phyloP scores from a whole-genome alignment of 2,329 filamentous ascomycete species.

The Talaromyces pinophilus region DNA sequence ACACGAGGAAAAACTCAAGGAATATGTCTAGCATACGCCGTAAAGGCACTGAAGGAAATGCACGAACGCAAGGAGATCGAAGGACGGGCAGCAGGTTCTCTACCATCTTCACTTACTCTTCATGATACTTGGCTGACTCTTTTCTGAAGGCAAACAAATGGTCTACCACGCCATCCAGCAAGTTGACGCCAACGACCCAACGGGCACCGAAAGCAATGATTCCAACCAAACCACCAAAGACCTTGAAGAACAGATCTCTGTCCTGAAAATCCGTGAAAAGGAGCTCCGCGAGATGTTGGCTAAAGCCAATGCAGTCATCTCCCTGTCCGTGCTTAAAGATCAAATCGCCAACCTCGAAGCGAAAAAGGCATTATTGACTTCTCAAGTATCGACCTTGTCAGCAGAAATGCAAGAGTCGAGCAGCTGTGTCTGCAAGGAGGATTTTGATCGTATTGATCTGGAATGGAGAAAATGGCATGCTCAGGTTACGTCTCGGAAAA shows the following conservation, averaged over 20 bases:
- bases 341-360: conserved; percentile 47
- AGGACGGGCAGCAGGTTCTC: conserved; percentile 55
- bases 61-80: conserved; percentile 62
- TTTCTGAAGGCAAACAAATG: conserved; percentile 59
- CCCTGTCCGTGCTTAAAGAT: conserved; percentile 53
- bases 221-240: conserved; percentile 49
- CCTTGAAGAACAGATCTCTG: conserved; percentile 49
- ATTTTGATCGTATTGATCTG: conserved; percentile 49
- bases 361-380: conserved; percentile 47
- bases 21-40: conserved; percentile 51
- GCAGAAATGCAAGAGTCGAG: background rate
- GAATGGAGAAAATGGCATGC: conserved; percentile 51
- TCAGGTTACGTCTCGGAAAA: conserved; percentile 46
- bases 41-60: conserved; percentile 64
- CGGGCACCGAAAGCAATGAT: conserved; percentile 53
- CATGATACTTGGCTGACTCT: background rate
- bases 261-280: conserved; percentile 51
- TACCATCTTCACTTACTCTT: background rate
- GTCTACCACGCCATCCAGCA: conserved; percentile 62
- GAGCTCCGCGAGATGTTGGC: conserved; percentile 51
- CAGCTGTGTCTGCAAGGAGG: conserved; percentile 49
- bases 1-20: background rate
- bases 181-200: conserved; percentile 48
- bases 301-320: conserved; percentile 51
- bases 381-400: conserved; percentile 34